Evolutionary conservation across 2,329 filamentous ascomycete species (phyloP), one percentile per base, ranked within the genome.

Genomic region (Ramichloridium luteum): DNA sequence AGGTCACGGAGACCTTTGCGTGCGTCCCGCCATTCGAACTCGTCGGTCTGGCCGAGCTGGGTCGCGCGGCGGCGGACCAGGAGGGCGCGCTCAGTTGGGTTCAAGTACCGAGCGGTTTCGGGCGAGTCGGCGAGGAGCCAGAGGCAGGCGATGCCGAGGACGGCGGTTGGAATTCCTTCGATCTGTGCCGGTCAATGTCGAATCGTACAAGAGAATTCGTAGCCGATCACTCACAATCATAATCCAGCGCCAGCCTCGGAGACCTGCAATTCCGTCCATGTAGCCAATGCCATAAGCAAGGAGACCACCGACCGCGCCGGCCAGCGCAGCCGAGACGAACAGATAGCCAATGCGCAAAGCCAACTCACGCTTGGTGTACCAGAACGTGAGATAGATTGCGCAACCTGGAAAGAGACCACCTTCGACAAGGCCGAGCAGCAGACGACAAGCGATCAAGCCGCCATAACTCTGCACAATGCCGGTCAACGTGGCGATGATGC

Each of bases 291-390:
- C 78, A 39, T 77, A 84, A 0, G 80, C 80, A 11, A 86, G 60
- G 10, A 86, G 58, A 0, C 81, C 81, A 4, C 80, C 80, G 14
- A 74, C 68, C 1, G 77, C 80, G 2, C 80, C 80, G 0, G 79
- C 77, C 3, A 82, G 61, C 2, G 80, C 79, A 1, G 79, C 70
- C 26, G 67, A 72, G 30, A 79, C 74, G 48, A 84, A 83, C 1
- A 85, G 64, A 44, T 81, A 83, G 2, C 76, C 77, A 3, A 83
- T 74, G 2, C 80, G 72, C 25, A 83, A 57, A 4, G 77, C 79
- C 2, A 84, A 67, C 54, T 85, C 80, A 16, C 68, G 65, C 48
- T 78, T 79, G 28, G 73, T 79, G 58, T 85, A 85, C 61, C 82
- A 84, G 42, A 83, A 69, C 0, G 79, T 83, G 12, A 85, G 63